Evolutionary conservation across 1,284 basidiomycete genomes (phyloP).

Genomic region (Mycena sp.): DNA sequence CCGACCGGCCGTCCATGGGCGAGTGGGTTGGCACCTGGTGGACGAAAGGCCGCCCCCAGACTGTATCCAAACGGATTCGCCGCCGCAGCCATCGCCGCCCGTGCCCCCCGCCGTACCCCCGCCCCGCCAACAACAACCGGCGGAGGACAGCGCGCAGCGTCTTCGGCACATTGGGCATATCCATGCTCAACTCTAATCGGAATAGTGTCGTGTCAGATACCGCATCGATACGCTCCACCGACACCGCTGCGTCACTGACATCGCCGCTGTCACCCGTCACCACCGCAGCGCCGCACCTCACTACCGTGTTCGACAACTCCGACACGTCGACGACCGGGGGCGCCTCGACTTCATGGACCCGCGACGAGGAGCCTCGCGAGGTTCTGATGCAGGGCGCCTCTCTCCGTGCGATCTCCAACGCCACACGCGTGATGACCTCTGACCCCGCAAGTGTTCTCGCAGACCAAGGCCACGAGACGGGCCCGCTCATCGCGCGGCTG

Average conservation of each 20-base stretch:
- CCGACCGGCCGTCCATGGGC: constrained; percentile 53
- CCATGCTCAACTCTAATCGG: constrained; percentile 62
- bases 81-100: constrained; percentile 22
- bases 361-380: constrained; percentile 41
- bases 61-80: constrained; percentile 28
- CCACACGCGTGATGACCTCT: constrained; percentile 88
- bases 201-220: constrained; percentile 26
- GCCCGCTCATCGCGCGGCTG: constrained; percentile 67
- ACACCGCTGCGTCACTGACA: constrained; percentile 41
- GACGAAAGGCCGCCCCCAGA: constrained; percentile 47
- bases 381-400: constrained; percentile 64
- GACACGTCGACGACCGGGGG: constrained; percentile 29
- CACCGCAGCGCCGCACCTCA: constrained; percentile 55
- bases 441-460: constrained; percentile 81
- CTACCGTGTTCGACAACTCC: constrained; percentile 47
- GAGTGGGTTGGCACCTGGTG: constrained; percentile 80
- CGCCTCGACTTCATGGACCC: constrained; percentile 34
- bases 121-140: constrained; percentile 45
- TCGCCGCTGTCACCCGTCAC: constrained; percentile 54
- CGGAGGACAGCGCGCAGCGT: constrained; percentile 60
- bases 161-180: constrained; percentile 75
- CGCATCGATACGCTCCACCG: constrained; percentile 31
- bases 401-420: constrained; percentile 81
- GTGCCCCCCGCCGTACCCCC: constrained; percentile 41
- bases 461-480: constrained; percentile 71